These are phyloP conservation scores for Plectosphaerella plurivora DNA, from an alignment of 2,329 filamentous ascomycete genomes.

Conservation along the genomic window DNA sequence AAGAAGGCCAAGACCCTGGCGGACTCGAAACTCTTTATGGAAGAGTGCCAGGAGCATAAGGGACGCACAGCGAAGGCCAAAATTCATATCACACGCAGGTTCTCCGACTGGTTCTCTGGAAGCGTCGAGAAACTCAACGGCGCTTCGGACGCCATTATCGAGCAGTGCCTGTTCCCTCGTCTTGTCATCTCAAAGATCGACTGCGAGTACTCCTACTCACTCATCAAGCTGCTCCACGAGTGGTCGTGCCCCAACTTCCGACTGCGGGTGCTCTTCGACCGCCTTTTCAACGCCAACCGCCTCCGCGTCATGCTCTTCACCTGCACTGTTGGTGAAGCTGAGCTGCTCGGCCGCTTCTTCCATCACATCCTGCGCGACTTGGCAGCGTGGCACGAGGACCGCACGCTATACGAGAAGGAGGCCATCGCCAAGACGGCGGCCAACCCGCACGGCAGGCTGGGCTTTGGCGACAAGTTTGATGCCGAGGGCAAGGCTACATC, in stretches of 20 bases:
- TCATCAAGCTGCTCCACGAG: slow-evolving; percentile 83
- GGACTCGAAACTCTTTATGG: slow-evolving; percentile 47
- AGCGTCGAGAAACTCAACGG: slow-evolving; percentile 58
- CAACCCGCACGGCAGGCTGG: slow-evolving; percentile 35
- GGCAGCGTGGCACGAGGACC: slow-evolving; percentile 67
- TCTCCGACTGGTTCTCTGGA: slow-evolving; percentile 70
- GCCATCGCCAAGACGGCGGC: slow-evolving; percentile 54
- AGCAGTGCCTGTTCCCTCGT: slow-evolving; percentile 89
- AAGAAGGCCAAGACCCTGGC: slow-evolving; percentile 60
- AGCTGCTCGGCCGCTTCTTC: slow-evolving; percentile 89
- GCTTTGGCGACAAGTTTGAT: slow-evolving; percentile 60
- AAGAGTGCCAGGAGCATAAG: slow-evolving; percentile 68
- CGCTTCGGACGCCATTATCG: slow-evolving; percentile 73
- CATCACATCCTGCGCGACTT: slow-evolving; percentile 78
- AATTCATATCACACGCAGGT: slow-evolving; percentile 68
- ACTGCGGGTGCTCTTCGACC: slow-evolving; percentile 76
- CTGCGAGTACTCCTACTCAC: slow-evolving; percentile 81
- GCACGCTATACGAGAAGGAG: slow-evolving; percentile 69
- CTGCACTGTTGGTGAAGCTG: slow-evolving; percentile 84
- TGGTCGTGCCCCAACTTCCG: slow-evolving; percentile 82
- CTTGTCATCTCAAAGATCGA: slow-evolving; percentile 80
- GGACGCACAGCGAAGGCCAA: slow-evolving; percentile 63
- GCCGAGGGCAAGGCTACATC: slow-evolving; percentile 64
- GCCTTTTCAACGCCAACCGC: slow-evolving; percentile 78
- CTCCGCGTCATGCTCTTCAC: slow-evolving; percentile 81